phyloP scores from a whole-genome alignment of 768 basidiomycete species.

The Tricholoma flavovirens region DNA sequence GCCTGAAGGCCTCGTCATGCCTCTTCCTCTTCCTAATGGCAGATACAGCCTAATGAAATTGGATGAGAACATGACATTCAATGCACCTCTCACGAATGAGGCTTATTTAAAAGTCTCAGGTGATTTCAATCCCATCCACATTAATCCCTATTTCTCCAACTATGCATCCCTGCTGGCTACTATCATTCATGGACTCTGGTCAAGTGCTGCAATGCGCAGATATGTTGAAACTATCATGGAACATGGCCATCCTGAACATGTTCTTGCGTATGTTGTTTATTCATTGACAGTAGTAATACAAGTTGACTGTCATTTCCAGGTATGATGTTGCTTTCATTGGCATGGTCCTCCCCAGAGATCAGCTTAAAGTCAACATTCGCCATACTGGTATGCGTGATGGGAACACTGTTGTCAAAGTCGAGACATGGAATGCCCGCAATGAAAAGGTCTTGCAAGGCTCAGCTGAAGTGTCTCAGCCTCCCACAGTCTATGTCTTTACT shows the following conservation, averaged over 20 bases:
- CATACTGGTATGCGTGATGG: constrained; percentile 92
- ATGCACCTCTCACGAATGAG: constrained; percentile 86
- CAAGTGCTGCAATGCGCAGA: constrained; percentile 88
- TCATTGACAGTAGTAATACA: constrained; percentile 2
- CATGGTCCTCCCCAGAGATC: constrained; percentile 91
- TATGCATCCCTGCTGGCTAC: constrained; percentile 91
- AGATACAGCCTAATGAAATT: constrained; percentile 78
- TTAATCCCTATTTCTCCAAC: constrained; percentile 97
- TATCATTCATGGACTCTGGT: constrained; percentile 98
- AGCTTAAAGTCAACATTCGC: constrained; percentile 78
- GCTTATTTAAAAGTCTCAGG: constrained; percentile 95
- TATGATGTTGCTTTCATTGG: constrained; percentile 96
- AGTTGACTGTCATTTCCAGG: constrained; percentile 33
- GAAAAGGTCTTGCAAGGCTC: constrained; percentile 92
- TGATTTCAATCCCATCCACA: constrained; percentile 98
- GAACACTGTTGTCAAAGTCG: constrained; percentile 86
- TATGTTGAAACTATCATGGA: constrained; percentile 93
- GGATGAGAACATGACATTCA: constrained; percentile 61
- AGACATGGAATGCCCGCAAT: constrained; percentile 76
- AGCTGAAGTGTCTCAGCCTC: constrained; percentile 89
- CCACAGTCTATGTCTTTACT: constrained; percentile 95
- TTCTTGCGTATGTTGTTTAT: constrained; percentile 60
- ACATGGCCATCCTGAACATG: constrained; percentile 86
- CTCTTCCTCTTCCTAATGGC: constrained; percentile 77
- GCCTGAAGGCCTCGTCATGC: constrained; percentile 67